These are phyloP conservation scores for Syncephalastrum contaminatum DNA, from an alignment of 371 early-diverging fungal genomes.

Conservation along the genomic window DNA sequence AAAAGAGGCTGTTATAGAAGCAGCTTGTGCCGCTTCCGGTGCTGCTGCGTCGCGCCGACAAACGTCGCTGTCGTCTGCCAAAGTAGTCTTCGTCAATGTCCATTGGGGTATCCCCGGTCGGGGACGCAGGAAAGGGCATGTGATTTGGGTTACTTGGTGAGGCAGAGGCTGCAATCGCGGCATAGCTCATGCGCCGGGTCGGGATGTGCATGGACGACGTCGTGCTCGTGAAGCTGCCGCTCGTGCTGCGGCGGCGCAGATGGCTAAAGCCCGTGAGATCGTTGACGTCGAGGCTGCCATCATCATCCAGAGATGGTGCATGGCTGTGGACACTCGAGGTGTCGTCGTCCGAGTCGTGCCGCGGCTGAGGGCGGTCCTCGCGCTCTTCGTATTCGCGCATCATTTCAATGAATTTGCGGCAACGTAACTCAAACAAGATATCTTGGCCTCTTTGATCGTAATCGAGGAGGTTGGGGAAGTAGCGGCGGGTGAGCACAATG, in stretches of 20 bases:
- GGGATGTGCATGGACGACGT: constrained; percentile 17
- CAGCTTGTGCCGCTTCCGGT: constrained; percentile 11
- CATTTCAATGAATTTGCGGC: constrained; percentile 85
- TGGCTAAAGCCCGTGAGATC: not conserved
- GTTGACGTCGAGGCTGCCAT: not conserved
- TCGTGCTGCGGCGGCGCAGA: constrained; percentile 7
- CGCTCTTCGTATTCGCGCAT: constrained; percentile 35
- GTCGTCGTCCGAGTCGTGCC: constrained; percentile 9
- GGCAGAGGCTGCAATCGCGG: constrained; percentile 35
- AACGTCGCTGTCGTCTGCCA: constrained; percentile 10
- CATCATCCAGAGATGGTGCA: not conserved
- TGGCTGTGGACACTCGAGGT: constrained; percentile 5
- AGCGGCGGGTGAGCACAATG: constrained; percentile 52
- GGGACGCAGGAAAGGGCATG: constrained; percentile 9
- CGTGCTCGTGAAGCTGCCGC: constrained; percentile 3
- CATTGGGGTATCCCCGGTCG: constrained; percentile 4
- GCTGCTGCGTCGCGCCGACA: constrained; percentile 16
- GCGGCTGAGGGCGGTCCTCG: not conserved
- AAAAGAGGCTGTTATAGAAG: constrained; percentile 5
- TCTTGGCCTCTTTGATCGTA: constrained; percentile 17
- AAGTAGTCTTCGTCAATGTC: constrained; percentile 1
- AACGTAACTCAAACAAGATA: constrained; percentile 72
- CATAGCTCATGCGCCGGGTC: constrained; percentile 27
- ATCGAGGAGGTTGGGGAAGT: constrained; percentile 64
- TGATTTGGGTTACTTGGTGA: constrained; percentile 15